Conservation (phyloP, 805 yeast genomes). For the Jamesozyma jinghongensis region DNA sequence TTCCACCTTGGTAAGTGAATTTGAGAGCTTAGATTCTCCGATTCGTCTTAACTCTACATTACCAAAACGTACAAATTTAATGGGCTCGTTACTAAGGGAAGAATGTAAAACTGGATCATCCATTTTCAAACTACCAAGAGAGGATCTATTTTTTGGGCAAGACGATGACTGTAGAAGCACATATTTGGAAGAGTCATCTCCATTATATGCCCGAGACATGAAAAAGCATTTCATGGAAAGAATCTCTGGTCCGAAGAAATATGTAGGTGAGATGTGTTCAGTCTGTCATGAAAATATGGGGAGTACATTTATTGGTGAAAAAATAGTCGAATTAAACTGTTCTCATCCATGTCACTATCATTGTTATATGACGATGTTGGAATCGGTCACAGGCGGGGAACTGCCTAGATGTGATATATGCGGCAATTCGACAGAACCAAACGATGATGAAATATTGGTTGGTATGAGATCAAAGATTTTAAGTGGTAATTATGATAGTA, state of each 20-base stretch:
- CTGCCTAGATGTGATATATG: slow-evolving; percentile 27
- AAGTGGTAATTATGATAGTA: neutral
- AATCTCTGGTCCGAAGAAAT: slow-evolving; percentile 18
- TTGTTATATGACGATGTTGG: slow-evolving; percentile 32
- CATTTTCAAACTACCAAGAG: neutral
- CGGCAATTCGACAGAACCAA: slow-evolving; percentile 17
- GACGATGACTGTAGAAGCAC: slow-evolving; percentile 10
- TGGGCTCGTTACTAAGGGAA: slow-evolving; percentile 3
- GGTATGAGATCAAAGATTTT: slow-evolving; percentile 17
- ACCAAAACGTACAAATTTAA: slow-evolving; percentile 5
- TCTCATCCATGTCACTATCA: slow-evolving; percentile 38
- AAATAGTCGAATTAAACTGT: slow-evolving; percentile 34
- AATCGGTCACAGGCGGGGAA: slow-evolving; percentile 10
- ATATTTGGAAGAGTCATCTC: slow-evolving; percentile 19
- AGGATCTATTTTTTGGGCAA: slow-evolving; percentile 4
- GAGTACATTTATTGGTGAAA: slow-evolving; percentile 36
- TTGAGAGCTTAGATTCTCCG: slow-evolving; percentile 6
- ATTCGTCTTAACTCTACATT: slow-evolving; percentile 1
- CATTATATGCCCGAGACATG: slow-evolving; percentile 11
- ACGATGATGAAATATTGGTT: slow-evolving; percentile 23
- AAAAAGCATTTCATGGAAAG: slow-evolving; percentile 3
- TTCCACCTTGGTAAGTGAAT: neutral
- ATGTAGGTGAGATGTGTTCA: slow-evolving; percentile 30
- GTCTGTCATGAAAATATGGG: slow-evolving; percentile 38
- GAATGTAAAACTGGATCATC: neutral